Evolutionary conservation across 2,329 filamentous ascomycete species (phyloP).

Genomic region (Phymatotrichopsis omnivora): DNA sequence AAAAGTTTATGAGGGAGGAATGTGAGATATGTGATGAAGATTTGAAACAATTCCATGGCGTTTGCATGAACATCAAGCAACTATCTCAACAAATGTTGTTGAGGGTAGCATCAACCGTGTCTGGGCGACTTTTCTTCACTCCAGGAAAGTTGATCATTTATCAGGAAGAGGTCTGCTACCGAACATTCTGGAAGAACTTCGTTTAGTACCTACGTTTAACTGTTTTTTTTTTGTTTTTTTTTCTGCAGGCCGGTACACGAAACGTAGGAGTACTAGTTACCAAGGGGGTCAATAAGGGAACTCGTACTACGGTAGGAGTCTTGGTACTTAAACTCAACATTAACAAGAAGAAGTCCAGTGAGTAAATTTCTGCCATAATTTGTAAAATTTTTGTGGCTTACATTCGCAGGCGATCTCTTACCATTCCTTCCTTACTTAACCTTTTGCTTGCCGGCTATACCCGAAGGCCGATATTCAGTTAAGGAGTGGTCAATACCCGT

Average conservation of each 20-base stretch:
- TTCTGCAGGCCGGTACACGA: conserved; percentile 20
- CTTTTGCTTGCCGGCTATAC: conserved; percentile 55
- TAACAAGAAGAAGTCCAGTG: conserved; percentile 25
- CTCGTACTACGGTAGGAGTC: conserved; percentile 26
- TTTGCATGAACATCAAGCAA: conserved; percentile 67
- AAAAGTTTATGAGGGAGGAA: conserved; percentile 75
- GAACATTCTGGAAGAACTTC: too few relatives aligned
- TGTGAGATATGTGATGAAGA: conserved; percentile 73
- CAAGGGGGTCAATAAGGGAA: conserved; percentile 63
- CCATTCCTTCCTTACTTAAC: conserved; percentile 69
- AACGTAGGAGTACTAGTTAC: conserved; percentile 25
- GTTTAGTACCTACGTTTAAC: too few relatives aligned
- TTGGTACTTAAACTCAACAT: conserved; percentile 26
- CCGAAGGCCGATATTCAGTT: conserved; percentile 56
- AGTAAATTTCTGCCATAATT: neutral
- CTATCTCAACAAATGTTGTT: conserved; percentile 74
- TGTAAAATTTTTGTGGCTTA: conserved; percentile 3
- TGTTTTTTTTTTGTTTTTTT: conserved; percentile 5
- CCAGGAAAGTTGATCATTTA: conserved; percentile 72
- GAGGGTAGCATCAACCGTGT: conserved; percentile 64
- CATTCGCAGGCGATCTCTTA: conserved; percentile 62
- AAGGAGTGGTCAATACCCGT: conserved; percentile 51
- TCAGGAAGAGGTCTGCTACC: conserved; percentile 38
- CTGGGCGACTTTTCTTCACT: conserved; percentile 69
- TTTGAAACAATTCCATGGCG: conserved; percentile 70